Base-by-base conservation (phyloP, 2,329 filamentous ascomycete genomes). In the Aspergillus texensis region DNA sequence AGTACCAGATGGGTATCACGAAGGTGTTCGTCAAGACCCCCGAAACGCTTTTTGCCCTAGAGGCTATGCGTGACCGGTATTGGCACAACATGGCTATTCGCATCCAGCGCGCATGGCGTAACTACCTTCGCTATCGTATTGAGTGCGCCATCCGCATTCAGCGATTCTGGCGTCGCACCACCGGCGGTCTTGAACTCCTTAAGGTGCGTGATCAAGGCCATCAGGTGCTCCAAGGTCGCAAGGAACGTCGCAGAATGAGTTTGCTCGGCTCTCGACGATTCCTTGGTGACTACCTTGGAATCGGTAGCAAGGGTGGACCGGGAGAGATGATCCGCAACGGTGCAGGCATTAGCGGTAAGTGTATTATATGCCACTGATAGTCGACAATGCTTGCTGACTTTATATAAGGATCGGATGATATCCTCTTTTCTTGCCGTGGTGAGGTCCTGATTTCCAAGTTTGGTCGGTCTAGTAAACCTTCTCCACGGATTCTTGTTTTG, bases 31-130 rank as follows among this genome's bases (percentile, higher is more conserved):
- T 99, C 82, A 98, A 99, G 80, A 94, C 95, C 0, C 95, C 95
- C 0, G 95, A 99, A 79, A 99, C 95, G 0, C 82, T 99, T 2
- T 99, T 99, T 74, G 95, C 95, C 2, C 83, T 99, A 12, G 95
- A 99, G 79, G 94, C 96, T 62, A 98, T 99, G 94, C 88, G 95
- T 75, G 95, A 99, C 76, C 86, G 92, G 62, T 99, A 98, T 80
- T 98, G 94, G 94, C 94, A 98, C 79, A 99, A 98, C 80, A 98
- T 99, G 95, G 95, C 95, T 4, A 96, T 94, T 64, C 89, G 95
- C 63, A 98, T 99, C 64, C 95, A 99, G 81, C 88, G 95, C 70
- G 95, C 96, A 74, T 99, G 95, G 95, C 88, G 95, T 72, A 96
- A 96, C 58, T 98, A 97, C 74, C 85, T 98, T 46, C 89, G 94